phyloP scores from a whole-genome alignment of 768 basidiomycete species.

The Solioccasus polychromus region DNA sequence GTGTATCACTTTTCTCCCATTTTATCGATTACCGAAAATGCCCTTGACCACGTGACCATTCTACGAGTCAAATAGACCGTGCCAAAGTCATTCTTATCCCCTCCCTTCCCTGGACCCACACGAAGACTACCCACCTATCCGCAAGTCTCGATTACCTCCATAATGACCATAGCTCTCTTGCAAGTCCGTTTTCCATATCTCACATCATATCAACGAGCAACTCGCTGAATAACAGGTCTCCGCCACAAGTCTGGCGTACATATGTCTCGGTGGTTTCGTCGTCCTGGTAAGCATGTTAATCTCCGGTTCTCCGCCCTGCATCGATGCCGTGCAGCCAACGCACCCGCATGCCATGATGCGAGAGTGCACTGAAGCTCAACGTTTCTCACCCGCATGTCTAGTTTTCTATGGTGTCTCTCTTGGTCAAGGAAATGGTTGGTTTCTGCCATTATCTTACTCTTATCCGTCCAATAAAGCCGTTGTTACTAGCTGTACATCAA shows the following conservation, averaged over 20 bases:
- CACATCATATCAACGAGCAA: constrained; percentile 11
- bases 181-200: constrained; percentile 21
- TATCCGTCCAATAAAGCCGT: background rate
- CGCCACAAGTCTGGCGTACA: constrained; percentile 53
- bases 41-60: constrained; percentile 1
- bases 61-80: no score
- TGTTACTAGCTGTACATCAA: constrained; percentile 76
- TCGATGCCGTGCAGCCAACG: background rate
- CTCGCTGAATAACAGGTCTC: constrained; percentile 44
- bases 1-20: background rate
- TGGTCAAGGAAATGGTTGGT: constrained; percentile 76
- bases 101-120: background rate
- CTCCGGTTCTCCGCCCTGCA: background rate
- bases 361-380: background rate
- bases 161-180: constrained; percentile 23
- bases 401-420: constrained; percentile 83
- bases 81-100: no score
- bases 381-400: constrained; percentile 31
- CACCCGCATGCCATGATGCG: background rate
- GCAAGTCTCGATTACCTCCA: background rate
- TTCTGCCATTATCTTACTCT: background rate
- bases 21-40: background rate
- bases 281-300: constrained; percentile 37
- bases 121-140: no score
- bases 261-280: constrained; percentile 57